Percentiles rank a stretch among this genome's conserved stretches.
Conservation (phyloP, 208 protist genomes). For the Leishmania aethiopica region DNA sequence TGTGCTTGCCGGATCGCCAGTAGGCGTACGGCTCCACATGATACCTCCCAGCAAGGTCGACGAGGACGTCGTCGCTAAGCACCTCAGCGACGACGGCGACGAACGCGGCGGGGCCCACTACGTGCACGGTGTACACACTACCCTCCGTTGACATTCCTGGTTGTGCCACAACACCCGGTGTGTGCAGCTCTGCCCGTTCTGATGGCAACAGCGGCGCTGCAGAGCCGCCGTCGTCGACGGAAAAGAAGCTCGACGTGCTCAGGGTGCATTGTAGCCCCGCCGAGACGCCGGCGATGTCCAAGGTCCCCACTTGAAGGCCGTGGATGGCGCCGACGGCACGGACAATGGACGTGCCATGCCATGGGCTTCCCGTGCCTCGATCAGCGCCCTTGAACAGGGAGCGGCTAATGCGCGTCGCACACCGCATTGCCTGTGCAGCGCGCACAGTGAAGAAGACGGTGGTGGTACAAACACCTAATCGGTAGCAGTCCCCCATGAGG, state of each 20-base stretch:
- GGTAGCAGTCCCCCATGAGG: background rate
- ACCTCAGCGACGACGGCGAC: background rate
- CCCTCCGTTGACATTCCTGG: background rate
- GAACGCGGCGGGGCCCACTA: slow-evolving; percentile 3
- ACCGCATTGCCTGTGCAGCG: background rate
- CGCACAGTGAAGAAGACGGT: background rate
- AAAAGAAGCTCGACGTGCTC: slow-evolving; percentile 10
- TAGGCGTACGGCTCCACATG: slow-evolving; percentile 6
- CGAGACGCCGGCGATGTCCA: background rate
- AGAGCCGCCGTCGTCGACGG: background rate
- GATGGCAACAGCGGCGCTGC: no score
- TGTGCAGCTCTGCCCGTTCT: no score
- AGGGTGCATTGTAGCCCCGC: background rate
- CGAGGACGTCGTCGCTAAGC: slow-evolving; percentile 10
- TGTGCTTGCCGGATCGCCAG: slow-evolving; percentile 1
- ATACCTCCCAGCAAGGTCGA: background rate
- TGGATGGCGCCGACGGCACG: slow-evolving; percentile 7
- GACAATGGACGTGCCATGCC: background rate
- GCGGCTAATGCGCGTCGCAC: slow-evolving; percentile 1
- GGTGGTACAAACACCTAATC: background rate
- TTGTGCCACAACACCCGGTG: no score
- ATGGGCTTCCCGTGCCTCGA: background rate
- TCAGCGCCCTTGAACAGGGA: background rate
- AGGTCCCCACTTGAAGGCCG: background rate
- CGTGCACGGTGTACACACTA: slow-evolving; percentile 4